These are phyloP conservation scores for Phytopythium oedochilum DNA, from an alignment of 352 stramenopile species.

Conservation along the genomic window DNA sequence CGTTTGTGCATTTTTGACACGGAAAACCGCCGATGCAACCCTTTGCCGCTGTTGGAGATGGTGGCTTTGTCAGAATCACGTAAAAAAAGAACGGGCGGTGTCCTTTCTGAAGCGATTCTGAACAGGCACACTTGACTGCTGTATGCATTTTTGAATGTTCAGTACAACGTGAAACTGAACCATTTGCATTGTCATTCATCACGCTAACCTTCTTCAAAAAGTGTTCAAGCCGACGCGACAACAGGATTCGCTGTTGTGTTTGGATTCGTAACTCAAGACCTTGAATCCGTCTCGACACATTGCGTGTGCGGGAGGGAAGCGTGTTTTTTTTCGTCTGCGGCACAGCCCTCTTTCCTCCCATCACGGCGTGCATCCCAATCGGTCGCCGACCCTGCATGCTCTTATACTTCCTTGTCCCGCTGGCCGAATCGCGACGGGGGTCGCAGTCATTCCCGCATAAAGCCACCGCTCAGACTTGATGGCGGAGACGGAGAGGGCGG, in stretches of 20 bases:
- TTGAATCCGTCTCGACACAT: background rate
- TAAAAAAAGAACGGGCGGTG: background rate
- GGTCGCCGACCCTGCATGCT: no score
- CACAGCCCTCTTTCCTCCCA: background rate
- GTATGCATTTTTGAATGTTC: no score
- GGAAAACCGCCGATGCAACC: background rate
- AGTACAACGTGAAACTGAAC: no score
- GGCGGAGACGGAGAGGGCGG: background rate
- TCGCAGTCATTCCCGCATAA: background rate
- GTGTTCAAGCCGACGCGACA: no score
- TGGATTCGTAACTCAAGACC: no score
- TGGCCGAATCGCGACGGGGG: no score
- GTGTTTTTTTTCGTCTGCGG: background rate
- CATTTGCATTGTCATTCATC: no score
- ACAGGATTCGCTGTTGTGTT: no score
- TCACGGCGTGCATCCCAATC: background rate
- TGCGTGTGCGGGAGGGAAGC: no score
- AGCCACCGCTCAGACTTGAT: background rate
- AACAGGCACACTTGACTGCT: no score
- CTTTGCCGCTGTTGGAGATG: conserved; percentile 1
- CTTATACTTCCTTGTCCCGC: no score
- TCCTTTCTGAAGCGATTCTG: background rate
- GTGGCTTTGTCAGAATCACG: background rate
- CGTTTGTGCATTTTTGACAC: conserved; percentile 3
- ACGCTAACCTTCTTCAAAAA: no score